Percentiles rank a stretch among this genome's conserved stretches.
phyloP scores from a whole-genome alignment of 2,329 filamentous ascomycete species.

The Aureobasidium musti region DNA sequence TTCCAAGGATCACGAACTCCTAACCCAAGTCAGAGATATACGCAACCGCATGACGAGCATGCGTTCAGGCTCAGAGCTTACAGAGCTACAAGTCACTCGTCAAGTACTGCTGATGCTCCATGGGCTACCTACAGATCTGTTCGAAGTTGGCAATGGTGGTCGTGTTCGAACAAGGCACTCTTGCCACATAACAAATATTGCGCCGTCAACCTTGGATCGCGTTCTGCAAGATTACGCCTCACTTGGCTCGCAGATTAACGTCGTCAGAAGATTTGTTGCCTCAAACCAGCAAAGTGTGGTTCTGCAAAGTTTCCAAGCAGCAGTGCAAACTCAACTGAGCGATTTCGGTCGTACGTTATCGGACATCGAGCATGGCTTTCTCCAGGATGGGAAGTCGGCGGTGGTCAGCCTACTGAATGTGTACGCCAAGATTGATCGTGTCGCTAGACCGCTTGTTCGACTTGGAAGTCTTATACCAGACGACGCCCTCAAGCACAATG shows the following conservation, averaged over 20 bases:
- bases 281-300: conserved; percentile 42
- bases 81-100: conserved; percentile 72
- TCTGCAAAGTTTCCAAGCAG: conserved; percentile 70
- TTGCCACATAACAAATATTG: conserved; percentile 31
- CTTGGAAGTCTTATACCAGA: conserved; percentile 65
- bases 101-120: conserved; percentile 85
- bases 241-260: conserved; percentile 52
- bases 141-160: conserved; percentile 46
- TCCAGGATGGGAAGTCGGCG: conserved; percentile 56
- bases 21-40: conserved; percentile 45
- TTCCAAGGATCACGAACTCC: conserved; percentile 34
- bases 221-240: conserved; percentile 50
- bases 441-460: conserved; percentile 58
- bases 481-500: conserved; percentile 50
- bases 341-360: conserved; percentile 63
- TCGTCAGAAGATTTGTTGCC: conserved; percentile 53
- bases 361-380: conserved; percentile 60
- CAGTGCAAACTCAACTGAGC: conserved; percentile 59
- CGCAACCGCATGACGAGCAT: not conserved
- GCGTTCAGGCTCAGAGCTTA: conserved; percentile 46
- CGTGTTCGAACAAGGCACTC: conserved; percentile 31
- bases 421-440: conserved; percentile 57
- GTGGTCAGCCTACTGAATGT: conserved; percentile 68
- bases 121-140: conserved; percentile 74
- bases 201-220: conserved; percentile 39